A percentile compares a stretch with the other conserved stretches of the same genome.
These are phyloP conservation scores for Tulasnella sp. DNA, from an alignment of 768 basidiomycete species.

Conservation along the genomic window DNA sequence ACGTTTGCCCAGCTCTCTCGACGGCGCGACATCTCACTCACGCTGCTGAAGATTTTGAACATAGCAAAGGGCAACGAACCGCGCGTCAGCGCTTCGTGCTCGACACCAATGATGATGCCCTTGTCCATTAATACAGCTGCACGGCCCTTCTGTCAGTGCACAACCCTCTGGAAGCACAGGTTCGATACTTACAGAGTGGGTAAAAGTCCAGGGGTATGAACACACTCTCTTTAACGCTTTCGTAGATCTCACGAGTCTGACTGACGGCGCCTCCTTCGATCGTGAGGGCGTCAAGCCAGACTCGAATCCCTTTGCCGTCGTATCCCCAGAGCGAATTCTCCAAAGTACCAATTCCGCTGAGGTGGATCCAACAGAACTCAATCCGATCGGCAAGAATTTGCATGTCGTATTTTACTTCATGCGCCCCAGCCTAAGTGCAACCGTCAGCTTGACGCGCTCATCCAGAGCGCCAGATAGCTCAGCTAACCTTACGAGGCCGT, in stretches of 20 bases:
- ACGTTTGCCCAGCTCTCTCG: conserved; percentile 8
- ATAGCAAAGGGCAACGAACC: conserved; percentile 77
- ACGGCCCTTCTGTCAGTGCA: conserved; percentile 13
- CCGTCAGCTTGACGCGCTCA: not conserved
- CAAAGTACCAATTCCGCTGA: conserved; percentile 82
- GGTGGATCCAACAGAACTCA: conserved; percentile 98
- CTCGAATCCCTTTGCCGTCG: conserved; percentile 78
- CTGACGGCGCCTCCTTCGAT: conserved; percentile 53
- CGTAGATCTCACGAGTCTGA: conserved; percentile 36
- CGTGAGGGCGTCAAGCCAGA: conserved; percentile 93
- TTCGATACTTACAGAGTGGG: conserved; percentile 65
- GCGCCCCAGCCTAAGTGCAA: conserved; percentile 55
- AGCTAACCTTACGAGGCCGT: conserved; percentile 70
- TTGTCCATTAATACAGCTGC: conserved; percentile 94
- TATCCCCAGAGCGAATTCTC: conserved; percentile 99
- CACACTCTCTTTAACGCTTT: conserved; percentile 83
- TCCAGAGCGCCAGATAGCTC: not conserved
- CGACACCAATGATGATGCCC: conserved; percentile 94
- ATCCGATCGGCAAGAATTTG: conserved; percentile 95
- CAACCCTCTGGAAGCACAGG: not conserved
- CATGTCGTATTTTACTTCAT: conserved; percentile 94
- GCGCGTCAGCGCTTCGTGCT: conserved; percentile 73
- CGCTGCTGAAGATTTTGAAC: conserved; percentile 86
- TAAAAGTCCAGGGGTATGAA: conserved; percentile 91
- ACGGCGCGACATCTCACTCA: conserved; percentile 36